phyloP scores from a whole-genome alignment of 2,329 filamentous ascomycete species.

The Madurella fahalii region DNA sequence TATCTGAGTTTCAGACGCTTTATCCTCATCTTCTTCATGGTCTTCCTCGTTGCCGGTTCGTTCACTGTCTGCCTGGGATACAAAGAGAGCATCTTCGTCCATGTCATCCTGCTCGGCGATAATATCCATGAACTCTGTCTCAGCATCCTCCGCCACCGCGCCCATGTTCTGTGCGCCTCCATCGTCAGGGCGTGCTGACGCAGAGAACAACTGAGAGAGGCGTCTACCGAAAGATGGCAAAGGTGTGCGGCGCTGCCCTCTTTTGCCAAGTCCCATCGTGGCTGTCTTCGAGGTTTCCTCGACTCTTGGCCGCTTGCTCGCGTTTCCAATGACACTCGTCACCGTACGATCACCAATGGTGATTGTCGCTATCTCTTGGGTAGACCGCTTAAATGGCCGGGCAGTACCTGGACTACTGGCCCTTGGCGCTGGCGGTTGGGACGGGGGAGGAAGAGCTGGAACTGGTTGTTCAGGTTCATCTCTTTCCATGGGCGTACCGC shows the following conservation, averaged over 20 bases:
- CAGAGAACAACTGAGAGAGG: constrained; percentile 43
- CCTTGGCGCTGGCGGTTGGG: constrained; percentile 29
- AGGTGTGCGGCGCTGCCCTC: constrained; percentile 23
- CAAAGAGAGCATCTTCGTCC: constrained; percentile 23
- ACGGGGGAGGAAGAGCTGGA: constrained; percentile 29
- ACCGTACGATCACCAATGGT: constrained; percentile 67
- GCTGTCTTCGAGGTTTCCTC: constrained; percentile 3
- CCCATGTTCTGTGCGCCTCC: constrained; percentile 20
- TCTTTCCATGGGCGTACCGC: constrained; percentile 1
- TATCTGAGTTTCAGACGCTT: background rate
- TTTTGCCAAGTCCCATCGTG: constrained; percentile 1
- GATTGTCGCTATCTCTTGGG: constrained; percentile 65
- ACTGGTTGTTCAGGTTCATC: constrained; percentile 14
- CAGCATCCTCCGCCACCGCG: constrained; percentile 12
- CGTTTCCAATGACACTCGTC: constrained; percentile 60
- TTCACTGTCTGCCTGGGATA: constrained; percentile 14
- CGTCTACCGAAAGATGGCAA: constrained; percentile 43
- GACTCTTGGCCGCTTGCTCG: constrained; percentile 41
- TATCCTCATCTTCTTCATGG: background rate
- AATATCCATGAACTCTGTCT: constrained; percentile 13
- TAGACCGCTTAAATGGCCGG: constrained; percentile 50
- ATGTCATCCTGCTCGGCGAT: constrained; percentile 15
- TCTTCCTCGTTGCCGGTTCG: background rate
- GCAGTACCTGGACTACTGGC: constrained; percentile 21
- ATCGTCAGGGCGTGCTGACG: constrained; percentile 29